Conservation (phyloP, 1,284 basidiomycete species). For the Irpex sp. region DNA sequence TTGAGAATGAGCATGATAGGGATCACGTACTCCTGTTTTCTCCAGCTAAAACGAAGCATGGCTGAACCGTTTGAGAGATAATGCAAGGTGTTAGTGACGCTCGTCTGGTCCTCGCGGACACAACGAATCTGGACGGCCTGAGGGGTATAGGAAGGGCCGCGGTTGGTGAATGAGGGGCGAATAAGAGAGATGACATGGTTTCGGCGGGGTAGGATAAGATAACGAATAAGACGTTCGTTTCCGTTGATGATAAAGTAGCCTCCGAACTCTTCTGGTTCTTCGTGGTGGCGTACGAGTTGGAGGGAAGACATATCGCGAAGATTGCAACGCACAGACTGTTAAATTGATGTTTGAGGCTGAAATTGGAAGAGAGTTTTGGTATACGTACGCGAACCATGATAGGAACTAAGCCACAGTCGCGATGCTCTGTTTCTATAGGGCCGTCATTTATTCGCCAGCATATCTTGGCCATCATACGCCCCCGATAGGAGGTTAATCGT, state of each 20-base stretch:
- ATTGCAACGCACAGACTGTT: slow-evolving; percentile 91
- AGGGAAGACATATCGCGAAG: slow-evolving; percentile 81
- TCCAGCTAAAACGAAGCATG: slow-evolving; percentile 94
- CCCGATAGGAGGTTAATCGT: slow-evolving; percentile 88
- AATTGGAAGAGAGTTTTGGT: not conserved
- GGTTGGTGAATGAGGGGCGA: slow-evolving; percentile 85
- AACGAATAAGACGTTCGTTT: slow-evolving; percentile 98
- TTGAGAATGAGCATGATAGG: slow-evolving; percentile 98
- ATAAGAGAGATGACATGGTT: slow-evolving; percentile 89
- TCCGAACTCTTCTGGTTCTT: slow-evolving; percentile 98
- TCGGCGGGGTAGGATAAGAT: slow-evolving; percentile 87
- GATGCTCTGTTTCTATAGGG: slow-evolving; percentile 72
- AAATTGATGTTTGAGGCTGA: not conserved
- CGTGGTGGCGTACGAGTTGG: slow-evolving; percentile 86
- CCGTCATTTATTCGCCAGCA: slow-evolving; percentile 82
- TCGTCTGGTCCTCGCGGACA: slow-evolving; percentile 88
- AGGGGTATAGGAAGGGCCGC: slow-evolving; percentile 93
- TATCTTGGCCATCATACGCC: slow-evolving; percentile 87
- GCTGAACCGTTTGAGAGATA: slow-evolving; percentile 96
- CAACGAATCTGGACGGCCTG: slow-evolving; percentile 96
- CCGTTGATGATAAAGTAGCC: slow-evolving; percentile 99
- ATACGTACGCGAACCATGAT: slow-evolving; percentile 93
- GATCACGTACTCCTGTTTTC: slow-evolving; percentile 99
- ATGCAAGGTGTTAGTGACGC: slow-evolving; percentile 93
- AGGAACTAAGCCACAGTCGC: slow-evolving; percentile 91